These are phyloP conservation scores for Aristolochia contorta DNA, from an alignment of 164 flowering plant genomes.

Conservation along the genomic window DNA sequence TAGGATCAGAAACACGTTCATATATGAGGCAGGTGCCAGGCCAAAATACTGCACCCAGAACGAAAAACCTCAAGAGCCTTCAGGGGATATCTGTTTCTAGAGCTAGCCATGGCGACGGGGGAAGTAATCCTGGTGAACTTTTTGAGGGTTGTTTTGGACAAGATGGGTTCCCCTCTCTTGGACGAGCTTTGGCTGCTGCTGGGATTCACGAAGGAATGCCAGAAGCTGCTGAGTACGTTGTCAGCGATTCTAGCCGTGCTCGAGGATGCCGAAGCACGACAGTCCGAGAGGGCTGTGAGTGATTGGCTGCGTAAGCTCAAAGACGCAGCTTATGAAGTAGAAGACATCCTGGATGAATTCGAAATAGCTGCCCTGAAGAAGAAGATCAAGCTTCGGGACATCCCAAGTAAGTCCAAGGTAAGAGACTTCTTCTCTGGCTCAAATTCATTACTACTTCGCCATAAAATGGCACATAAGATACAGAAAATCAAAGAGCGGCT, in stretches of 20 bases:
- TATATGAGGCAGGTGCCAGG: no score
- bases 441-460: background rate
- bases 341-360: background rate
- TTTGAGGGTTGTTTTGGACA: background rate
- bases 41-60: no score
- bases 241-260: background rate
- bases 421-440: background rate
- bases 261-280: background rate
- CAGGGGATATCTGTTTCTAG: no score
- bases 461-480: background rate
- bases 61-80: no score
- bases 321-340: slow-evolving; percentile 1
- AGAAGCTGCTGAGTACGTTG: background rate
- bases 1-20: no score
- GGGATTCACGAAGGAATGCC: background rate
- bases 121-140: background rate
- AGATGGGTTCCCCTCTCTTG: background rate
- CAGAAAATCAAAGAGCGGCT: background rate
- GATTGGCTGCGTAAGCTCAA: slow-evolving; percentile 2
- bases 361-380: background rate
- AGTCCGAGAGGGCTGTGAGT: background rate
- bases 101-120: background rate
- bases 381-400: background rate
- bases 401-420: background rate
- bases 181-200: background rate